Base-by-base conservation (phyloP, 352 stramenopile species). In the Pythium pectinolyticum region DNA sequence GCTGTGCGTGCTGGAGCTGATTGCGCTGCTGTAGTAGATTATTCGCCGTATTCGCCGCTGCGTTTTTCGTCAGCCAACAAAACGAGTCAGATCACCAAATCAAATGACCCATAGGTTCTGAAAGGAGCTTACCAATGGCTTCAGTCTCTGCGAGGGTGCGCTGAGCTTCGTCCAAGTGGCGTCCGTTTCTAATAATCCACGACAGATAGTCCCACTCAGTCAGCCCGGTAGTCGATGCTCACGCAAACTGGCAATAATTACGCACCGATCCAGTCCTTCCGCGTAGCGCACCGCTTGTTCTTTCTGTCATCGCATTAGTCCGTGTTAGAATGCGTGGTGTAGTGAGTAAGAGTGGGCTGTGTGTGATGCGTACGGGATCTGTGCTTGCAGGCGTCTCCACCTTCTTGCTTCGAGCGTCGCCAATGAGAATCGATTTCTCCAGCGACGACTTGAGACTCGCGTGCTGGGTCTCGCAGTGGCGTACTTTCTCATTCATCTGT, bases 141-240 rank as follows among this genome's bases (percentile, higher is more conserved):
- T 92, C 83, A 0, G 83, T 92, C 46, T 90, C 75, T 7, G 80
- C 80, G 3, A 92, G 57, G n/a, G 80, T 92, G 20, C 80, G 78
- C 35, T 92, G 80, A 0, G 80, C 81, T 65, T 89, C 80, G 31
- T 89, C 75, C 25, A 92, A 61, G 66, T 92, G 83, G n/a, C 77
- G 72, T 20, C 77, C 80, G 61, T 75, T 90, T 57, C 82, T 91
- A 63, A 28, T 37, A 46, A 35, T 22, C 4, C 24, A 11, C 22
- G 2, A 41, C 2, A 45, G 37, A 43, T 4, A 63, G 22, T 8
- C 49, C 43, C 14, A 17, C 6, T 31, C 41, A 12, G n/a, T n/a
- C n/a, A n/a, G n/a, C n/a, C n/a, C n/a, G n/a, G n/a, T n/a, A n/a
- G n/a, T n/a, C n/a, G 12, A 57, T 10, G 8, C 35, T 15, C 50